These are phyloP conservation scores for Globomyces pollinis-pini DNA, from an alignment of 192 early-diverging fungal species.

Conservation along the genomic window DNA sequence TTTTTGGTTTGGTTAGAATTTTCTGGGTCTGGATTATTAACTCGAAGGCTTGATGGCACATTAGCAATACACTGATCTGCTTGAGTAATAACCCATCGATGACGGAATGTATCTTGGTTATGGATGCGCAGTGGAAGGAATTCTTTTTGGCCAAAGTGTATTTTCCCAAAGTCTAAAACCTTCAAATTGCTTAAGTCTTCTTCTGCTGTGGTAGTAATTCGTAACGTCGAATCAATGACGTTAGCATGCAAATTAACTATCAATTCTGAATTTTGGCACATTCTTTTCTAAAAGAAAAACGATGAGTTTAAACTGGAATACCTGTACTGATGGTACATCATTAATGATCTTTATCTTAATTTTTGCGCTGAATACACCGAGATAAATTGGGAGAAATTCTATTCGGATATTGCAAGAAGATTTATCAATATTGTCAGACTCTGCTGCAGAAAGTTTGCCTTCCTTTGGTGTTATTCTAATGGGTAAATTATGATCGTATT, in stretches of 20 bases:
- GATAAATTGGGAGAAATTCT: constrained; percentile 17
- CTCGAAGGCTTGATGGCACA: constrained; percentile 13
- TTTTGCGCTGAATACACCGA: constrained; percentile 17
- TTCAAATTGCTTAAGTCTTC: constrained; percentile 13
- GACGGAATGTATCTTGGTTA: constrained; percentile 18
- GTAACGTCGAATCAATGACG: constrained; percentile 30
- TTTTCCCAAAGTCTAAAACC: constrained; percentile 23
- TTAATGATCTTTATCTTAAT: constrained; percentile 19
- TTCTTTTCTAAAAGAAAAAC: neutral
- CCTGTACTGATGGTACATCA: neutral
- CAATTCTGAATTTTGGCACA: neutral
- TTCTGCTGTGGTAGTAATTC: constrained; percentile 10
- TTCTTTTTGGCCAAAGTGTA: constrained; percentile 36
- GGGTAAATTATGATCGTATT: constrained; percentile 1
- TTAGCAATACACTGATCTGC: constrained; percentile 28
- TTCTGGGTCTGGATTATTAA: neutral
- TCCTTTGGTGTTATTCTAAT: constrained; percentile 12
- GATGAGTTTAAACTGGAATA: neutral
- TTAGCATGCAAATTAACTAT: constrained; percentile 8
- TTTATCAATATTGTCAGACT: neutral
- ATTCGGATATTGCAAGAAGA: constrained; percentile 10
- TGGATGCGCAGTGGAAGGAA: constrained; percentile 23
- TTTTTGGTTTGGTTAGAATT: constrained; percentile 7
- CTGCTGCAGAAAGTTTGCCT: constrained; percentile 1
- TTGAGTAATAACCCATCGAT: constrained; percentile 38